A percentile compares a stretch with the other conserved stretches of the same genome.
phyloP scores from a whole-genome alignment of 2,329 filamentous ascomycete species.

The Fusarium luffae region DNA sequence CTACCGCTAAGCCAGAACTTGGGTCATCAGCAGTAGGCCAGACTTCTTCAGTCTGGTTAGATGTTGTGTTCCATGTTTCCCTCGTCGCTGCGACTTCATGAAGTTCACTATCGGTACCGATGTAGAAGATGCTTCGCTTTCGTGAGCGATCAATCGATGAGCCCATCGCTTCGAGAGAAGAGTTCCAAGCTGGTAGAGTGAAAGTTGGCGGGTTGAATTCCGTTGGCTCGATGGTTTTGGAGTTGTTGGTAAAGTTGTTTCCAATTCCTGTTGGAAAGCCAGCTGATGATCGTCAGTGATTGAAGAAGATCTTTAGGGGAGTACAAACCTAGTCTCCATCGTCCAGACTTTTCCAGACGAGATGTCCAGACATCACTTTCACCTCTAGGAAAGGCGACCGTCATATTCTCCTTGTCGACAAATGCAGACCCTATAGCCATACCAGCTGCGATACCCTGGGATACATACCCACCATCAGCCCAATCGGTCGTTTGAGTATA shows the following conservation, averaged over 20 bases:
- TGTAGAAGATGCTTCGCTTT: not conserved
- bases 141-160: not conserved
- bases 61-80: no score
- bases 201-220: not conserved
- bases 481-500: not conserved
- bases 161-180: not conserved
- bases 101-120: not conserved
- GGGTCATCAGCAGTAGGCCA: not conserved
- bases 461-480: not conserved
- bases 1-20: conserved; percentile 1
- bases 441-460: not conserved
- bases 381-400: not conserved
- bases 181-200: conserved; percentile 1
- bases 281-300: not conserved
- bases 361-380: not conserved
- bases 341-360: not conserved
- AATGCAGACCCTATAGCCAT: conserved; percentile 6
- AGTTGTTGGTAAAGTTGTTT: conserved; percentile 5
- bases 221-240: not conserved
- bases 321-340: not conserved
- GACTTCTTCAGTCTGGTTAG: no score
- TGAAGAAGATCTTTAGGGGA: no score
- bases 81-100: no score
- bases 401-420: conserved; percentile 1
- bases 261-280: not conserved